Conservation (phyloP, 1,284 basidiomycete genomes). For the Exobasidium cylindrosporum region DNA sequence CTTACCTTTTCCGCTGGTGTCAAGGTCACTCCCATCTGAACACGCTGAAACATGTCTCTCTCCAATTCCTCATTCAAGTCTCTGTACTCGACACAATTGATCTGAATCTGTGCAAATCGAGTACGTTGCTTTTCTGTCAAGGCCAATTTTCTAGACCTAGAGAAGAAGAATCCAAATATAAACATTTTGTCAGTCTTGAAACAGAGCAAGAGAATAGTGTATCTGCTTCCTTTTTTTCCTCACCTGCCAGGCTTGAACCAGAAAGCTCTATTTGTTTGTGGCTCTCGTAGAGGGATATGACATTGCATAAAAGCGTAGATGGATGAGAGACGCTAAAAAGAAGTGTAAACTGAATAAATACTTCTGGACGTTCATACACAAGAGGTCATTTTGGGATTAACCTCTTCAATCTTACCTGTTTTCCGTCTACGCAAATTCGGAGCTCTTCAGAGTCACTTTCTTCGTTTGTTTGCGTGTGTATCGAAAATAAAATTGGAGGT, state of each 20-base stretch:
- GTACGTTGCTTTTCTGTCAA: neutral
- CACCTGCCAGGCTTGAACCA: constrained; percentile 28
- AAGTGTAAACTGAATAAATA: no score
- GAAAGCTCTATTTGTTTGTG: constrained; percentile 20
- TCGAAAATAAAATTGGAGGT: constrained; percentile 35
- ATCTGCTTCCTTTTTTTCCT: neutral
- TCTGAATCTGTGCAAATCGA: constrained; percentile 21
- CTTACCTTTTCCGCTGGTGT: constrained; percentile 38
- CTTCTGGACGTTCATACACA: no score
- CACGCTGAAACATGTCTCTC: constrained; percentile 39
- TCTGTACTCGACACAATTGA: constrained; percentile 29
- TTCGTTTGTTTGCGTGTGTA: constrained; percentile 8
- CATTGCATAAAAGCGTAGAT: constrained; percentile 30
- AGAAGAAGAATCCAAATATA: no score
- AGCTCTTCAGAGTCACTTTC: constrained; percentile 12
- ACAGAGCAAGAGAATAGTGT: neutral
- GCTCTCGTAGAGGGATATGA: constrained; percentile 23
- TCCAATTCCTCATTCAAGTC: constrained; percentile 29
- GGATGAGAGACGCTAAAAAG: constrained; percentile 28
- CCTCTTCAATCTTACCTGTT: constrained; percentile 18
- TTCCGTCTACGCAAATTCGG: constrained; percentile 42
- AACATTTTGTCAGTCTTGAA: no score
- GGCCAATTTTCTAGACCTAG: neutral
- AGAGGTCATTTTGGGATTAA: no score
- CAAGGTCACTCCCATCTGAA: constrained; percentile 41